Percentiles rank a stretch among this genome's conserved stretches.
Conservation (phyloP, 306 rosid species). For the Rosa multiflora region DNA sequence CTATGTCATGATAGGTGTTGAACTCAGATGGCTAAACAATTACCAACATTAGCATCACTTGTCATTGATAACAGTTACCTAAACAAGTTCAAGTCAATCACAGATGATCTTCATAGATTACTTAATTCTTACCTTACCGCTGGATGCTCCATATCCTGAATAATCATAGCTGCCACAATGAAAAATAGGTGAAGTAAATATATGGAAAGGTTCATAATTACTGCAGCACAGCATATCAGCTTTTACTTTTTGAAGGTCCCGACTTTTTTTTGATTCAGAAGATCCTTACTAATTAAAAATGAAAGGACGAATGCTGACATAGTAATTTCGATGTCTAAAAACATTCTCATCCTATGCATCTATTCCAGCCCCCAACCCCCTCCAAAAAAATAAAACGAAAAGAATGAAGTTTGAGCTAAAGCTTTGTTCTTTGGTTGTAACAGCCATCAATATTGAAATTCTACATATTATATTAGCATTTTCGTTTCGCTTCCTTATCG, state of each 20-base stretch:
- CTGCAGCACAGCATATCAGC: constrained; percentile 1
- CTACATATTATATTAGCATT: not conserved
- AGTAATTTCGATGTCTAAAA: not conserved
- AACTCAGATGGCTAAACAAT: constrained; percentile 81
- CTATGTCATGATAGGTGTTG: constrained; percentile 91
- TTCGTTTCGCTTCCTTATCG: not conserved
- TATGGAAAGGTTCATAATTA: constrained; percentile 5
- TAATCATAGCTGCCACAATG: constrained; percentile 82
- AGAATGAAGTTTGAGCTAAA: not conserved
- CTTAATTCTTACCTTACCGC: constrained; percentile 80
- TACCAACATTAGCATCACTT: constrained; percentile 25
- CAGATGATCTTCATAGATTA: not conserved
- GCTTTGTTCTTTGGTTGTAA: not conserved
- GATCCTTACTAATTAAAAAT: not conserved
- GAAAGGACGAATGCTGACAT: not conserved
- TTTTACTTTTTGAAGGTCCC: not conserved
- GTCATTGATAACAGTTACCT: constrained; percentile 21
- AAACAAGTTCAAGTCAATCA: not conserved
- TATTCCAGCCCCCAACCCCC: constrained; percentile 8
- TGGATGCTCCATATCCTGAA: constrained; percentile 93
- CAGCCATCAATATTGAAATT: not conserved
- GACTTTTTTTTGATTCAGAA: not conserved
- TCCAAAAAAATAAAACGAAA: not conserved
- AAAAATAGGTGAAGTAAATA: constrained; percentile 28
- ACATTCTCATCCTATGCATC: not conserved